Percentiles rank a stretch among this genome's conserved stretches.
Conservation (phyloP, 2,329 filamentous ascomycete species). For the Diaporthe eres region DNA sequence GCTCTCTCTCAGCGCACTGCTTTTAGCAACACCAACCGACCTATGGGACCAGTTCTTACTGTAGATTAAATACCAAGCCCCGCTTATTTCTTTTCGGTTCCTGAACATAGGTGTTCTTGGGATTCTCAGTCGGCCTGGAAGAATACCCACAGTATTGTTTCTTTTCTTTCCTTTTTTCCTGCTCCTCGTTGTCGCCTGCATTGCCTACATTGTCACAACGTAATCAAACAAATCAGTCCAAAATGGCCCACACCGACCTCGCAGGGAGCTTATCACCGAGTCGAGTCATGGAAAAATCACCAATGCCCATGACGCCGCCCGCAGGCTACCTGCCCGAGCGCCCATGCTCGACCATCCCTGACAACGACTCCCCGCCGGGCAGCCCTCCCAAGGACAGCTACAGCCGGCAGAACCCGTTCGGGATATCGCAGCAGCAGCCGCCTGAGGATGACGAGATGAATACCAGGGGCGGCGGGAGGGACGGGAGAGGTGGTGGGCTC, state of each 20-base stretch:
- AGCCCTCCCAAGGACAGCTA: constrained; percentile 11
- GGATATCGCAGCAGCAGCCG: background rate
- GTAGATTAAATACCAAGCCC: constrained; percentile 5
- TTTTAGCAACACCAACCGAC: constrained; percentile 18
- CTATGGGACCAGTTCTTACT: background rate
- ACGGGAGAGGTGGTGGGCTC: background rate
- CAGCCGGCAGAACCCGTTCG: constrained; percentile 12
- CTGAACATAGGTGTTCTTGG: background rate
- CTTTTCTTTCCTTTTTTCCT: too few relatives aligned
- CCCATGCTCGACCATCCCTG: constrained; percentile 21
- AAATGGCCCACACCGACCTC: constrained; percentile 3
- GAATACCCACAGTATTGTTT: background rate
- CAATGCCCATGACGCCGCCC: constrained; percentile 23
- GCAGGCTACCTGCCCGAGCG: constrained; percentile 38
- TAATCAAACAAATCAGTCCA: background rate
- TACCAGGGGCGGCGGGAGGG: constrained; percentile 12
- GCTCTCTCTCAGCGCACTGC: background rate
- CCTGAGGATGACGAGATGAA: constrained; percentile 4
- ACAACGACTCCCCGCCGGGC: background rate
- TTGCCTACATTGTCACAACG: background rate
- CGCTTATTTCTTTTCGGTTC: constrained; percentile 14
- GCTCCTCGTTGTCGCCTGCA: background rate
- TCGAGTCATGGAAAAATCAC: constrained; percentile 35
- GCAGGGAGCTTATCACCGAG: background rate
- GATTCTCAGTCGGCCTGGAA: background rate